Base-by-base conservation (phyloP, 257 asterid genomes). In the Jasminum sambac region DNA sequence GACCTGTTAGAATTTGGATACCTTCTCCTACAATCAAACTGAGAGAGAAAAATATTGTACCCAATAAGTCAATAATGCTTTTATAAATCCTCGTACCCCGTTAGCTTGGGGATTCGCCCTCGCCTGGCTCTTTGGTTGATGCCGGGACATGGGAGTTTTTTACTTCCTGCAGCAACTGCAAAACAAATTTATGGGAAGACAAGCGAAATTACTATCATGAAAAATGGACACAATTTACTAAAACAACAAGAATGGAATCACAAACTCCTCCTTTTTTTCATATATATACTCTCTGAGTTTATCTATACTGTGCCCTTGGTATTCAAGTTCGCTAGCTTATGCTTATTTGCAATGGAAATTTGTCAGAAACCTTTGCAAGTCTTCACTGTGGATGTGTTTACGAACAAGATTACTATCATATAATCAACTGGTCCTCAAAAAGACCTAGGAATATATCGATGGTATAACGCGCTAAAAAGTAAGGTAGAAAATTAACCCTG, bases 81-180 rank as follows among this genome's bases (percentile, higher is more conserved):
- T 43, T 24, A 52, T 41, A 38, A 58, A 57, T 74, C 68, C 41
- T 60, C 43, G 66, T 39, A 69, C 64, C 64, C 63, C 69, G 78
- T 69, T 81, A 82, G 34, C 26, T 60, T 37, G 68, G 57, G 37
- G 73, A 57, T 58, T 80, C 85, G 36, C 66, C 84, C 58, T 76
- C 77, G 9, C 41, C 41, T 34, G 78, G 50, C 63, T 78, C 84
- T 73, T 77, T 79, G 26, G 78, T 36, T 36, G 88, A 69, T 71
- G 78, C 78, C 81, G 81, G 85, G 21, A 37, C 64, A 41, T 71
- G 83, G 13, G 78, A 67, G 71, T 77, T 77, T 76, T 79, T 87
- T 41, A 82, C 77, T 76, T 84, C 91, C 77, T 91, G 95, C 24
- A 67, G 95, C 24, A 67, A 79, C 97, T 91, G 91, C 75, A 79